Evolutionary conservation across 2,329 filamentous ascomycete species (phyloP), one percentile per base, ranked within the genome.

Genomic region (Xylaria multiplex): DNA sequence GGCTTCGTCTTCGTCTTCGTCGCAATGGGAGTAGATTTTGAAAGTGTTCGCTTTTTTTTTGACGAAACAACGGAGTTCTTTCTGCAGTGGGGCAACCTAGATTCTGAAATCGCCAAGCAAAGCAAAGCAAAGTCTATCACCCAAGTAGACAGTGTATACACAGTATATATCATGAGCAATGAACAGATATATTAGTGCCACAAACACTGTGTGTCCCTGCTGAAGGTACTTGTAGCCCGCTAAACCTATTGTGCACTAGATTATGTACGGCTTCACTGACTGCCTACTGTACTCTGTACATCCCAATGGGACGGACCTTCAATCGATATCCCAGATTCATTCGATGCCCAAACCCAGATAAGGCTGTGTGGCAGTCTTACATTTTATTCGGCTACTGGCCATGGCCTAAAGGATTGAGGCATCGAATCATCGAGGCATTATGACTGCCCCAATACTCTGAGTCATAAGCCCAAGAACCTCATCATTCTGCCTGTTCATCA

Each of bases 1-100:
- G 52, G 40, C 50, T 35, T 68, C 66, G 66, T 64, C 32, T 59
- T 65, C 50, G 59, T 56, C 43, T 35, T 58, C 19, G 58, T 61
- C 64, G 60, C 54, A 61, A 57, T 30, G 14, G 46, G 54, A 22
- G 46, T 42, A 65, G 42, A 56, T 45, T 68, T 68, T 66, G 49
- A 49, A 45, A 6, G 35, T 19, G 40, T 46, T 46, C 46, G 37
- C 43, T 57, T 54, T 53, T 61, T 63, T 62, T 62, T 62, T 55
- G 19, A 56, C 27, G 56, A 59, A 45, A 45, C 7, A 40, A 52
- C 9, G 27, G 55, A 16, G 48, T 64, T 59, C 62, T 54, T 64
- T 59, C 62, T 54, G 54, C 30, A 13, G 60, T 66, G 64, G 64
- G 54, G 59, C 59, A 9, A 11, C 27, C 37, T 37, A 40, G 43